Base-by-base conservation (phyloP, 78 protist species). In the Protostelium mycophagum region DNA sequence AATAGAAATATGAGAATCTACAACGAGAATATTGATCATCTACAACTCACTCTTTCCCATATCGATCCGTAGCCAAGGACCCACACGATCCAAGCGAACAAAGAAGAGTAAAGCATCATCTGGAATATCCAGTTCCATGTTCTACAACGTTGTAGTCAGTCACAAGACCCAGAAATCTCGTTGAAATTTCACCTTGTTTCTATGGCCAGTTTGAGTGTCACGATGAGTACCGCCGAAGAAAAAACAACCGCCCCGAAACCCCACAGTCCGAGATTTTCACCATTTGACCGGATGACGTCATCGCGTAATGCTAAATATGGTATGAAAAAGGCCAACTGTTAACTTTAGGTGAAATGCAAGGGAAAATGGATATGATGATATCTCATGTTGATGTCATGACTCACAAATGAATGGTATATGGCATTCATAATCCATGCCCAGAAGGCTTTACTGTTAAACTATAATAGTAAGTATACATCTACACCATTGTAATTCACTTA, bases 391-490 rank as follows among this genome's bases (percentile, higher is more conserved):
- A 16, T 37, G 5, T 85, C 36, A 25, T 16, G 83, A 29, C 1
- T 1, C 1, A 95, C 37, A 63, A 92, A 39, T 0, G 90, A 39
- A 37, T 95, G 95, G 91, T 36, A 92, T 38, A 92, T 1, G 34
- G 94, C 91, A 38, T 90, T 92, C 83, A 35, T 1, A 28, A 39
- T 39, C 93, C 94, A 95, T 10, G 90, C 87, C 92, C 93, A 90
- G 84, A 95, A 92, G 0, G 90, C 91, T 23, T 83, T n/a, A 35
- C 51, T 35, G 88, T 91, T 95, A 87, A 95, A 95, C 84, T 89
- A 25, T 85, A 36, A 37, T 85, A 5, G 37, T 85, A 36, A 85
- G 16, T 85, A 37, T 23, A 37, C 5, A 25, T 5, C n/a, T 37
- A 85, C 16, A 25, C 29, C 31, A 16, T 25, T 16, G 37, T 25